Conservation (phyloP, 768 basidiomycete species). For the Kwoniella europaea region DNA sequence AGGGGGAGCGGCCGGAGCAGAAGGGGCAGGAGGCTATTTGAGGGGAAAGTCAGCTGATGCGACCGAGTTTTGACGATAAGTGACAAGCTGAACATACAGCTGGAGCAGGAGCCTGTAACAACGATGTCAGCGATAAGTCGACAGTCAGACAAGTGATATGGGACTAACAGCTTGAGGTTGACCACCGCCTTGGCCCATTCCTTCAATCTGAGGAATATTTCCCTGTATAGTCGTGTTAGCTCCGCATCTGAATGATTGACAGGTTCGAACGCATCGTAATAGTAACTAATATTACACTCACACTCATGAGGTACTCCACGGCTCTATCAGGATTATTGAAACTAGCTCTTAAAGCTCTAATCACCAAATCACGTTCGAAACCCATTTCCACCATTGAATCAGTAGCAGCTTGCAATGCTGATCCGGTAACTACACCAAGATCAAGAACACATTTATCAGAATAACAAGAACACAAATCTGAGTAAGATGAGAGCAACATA, state of each 20-base stretch:
- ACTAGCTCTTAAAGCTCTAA: slow-evolving; percentile 84
- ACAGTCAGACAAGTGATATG: not conserved
- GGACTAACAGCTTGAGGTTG: slow-evolving; percentile 26
- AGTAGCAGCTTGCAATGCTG: slow-evolving; percentile 75
- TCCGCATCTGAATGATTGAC: not conserved
- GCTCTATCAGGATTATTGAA: slow-evolving; percentile 98
- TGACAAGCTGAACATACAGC: slow-evolving; percentile 20
- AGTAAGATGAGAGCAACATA: slow-evolving; percentile 18
- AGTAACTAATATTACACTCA: slow-evolving; percentile 59
- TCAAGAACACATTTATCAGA: not conserved
- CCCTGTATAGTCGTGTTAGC: slow-evolving; percentile 24
- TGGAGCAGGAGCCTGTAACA: slow-evolving; percentile 37
- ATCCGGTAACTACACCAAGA: slow-evolving; percentile 66
- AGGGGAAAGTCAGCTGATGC: slow-evolving; percentile 43
- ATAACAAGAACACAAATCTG: too few relatives aligned
- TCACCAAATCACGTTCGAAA: slow-evolving; percentile 80
- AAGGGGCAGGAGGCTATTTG: slow-evolving; percentile 58
- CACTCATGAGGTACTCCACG: slow-evolving; percentile 95
- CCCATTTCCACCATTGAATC: slow-evolving; percentile 92
- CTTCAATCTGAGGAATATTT: slow-evolving; percentile 42
- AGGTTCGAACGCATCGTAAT: too few relatives aligned
- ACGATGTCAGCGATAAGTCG: slow-evolving; percentile 4
- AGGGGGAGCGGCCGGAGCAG: slow-evolving; percentile 55
- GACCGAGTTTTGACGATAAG: slow-evolving; percentile 59
- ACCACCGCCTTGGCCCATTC: slow-evolving; percentile 20